Conservation (phyloP, 306 rosid species). For the Pterocarpus macrocarpus region DNA sequence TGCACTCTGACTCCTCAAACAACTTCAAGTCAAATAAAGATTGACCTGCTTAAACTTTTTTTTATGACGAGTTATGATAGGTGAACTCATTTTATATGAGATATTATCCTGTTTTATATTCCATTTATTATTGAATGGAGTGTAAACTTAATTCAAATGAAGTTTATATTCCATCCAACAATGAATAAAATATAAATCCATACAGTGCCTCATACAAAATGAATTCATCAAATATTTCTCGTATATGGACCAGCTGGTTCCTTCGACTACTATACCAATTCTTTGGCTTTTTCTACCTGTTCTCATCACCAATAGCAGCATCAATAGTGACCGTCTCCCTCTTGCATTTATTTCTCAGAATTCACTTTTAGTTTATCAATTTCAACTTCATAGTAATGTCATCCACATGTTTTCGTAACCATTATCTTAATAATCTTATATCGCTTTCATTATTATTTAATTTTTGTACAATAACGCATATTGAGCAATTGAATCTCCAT, state of each 20-base stretch:
- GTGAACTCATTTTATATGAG: too few species aligned
- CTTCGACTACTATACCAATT: background rate
- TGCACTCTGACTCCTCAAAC: slow-evolving; percentile 16
- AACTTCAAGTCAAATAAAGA: slow-evolving; percentile 6
- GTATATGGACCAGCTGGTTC: slow-evolving; percentile 18
- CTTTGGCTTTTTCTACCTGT: background rate
- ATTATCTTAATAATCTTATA: background rate
- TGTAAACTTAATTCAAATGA: too few species aligned
- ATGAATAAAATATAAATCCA: too few species aligned
- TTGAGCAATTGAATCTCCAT: background rate
- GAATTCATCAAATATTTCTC: too few species aligned
- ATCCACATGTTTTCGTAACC: slow-evolving; percentile 30
- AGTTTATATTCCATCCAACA: too few species aligned
- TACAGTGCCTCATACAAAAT: too few species aligned
- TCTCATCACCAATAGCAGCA: slow-evolving; percentile 1
- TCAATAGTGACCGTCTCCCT: background rate
- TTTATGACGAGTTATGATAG: too few species aligned
- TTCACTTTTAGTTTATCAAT: background rate
- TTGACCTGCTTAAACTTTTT: background rate
- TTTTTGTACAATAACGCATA: background rate
- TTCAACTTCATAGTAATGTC: background rate
- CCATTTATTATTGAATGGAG: too few species aligned
- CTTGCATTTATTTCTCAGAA: background rate
- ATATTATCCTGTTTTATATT: too few species aligned
- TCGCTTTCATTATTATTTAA: background rate